phyloP scores from a whole-genome alignment of 1,284 basidiomycete genomes.

The Apiotrichum brassicae region DNA sequence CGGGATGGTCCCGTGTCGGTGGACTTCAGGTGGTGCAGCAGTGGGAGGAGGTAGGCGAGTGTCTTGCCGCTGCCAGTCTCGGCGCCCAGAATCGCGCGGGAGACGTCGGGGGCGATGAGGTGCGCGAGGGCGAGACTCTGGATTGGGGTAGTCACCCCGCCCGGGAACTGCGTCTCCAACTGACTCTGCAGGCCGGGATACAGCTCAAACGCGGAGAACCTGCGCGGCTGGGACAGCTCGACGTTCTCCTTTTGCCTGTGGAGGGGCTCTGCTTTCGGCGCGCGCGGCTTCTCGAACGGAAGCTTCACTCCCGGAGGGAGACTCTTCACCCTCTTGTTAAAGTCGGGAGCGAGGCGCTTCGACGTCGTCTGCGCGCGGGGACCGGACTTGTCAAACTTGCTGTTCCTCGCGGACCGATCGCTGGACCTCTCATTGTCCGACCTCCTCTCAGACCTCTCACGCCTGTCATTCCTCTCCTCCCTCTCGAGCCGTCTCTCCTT shows the following conservation, averaged over 20 bases:
- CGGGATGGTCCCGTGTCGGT: conserved; percentile 24
- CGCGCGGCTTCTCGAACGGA: not conserved
- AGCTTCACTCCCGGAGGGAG: not conserved
- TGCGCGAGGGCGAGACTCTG: conserved; percentile 63
- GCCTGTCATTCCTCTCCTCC: no score
- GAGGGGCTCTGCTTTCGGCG: not conserved
- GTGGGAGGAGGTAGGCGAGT: conserved; percentile 76
- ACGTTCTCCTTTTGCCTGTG: conserved; percentile 9
- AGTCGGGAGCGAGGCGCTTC: not conserved
- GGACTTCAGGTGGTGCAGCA: conserved; percentile 68
- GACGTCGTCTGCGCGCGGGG: not conserved
- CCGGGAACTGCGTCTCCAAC: conserved; percentile 54
- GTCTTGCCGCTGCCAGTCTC: conserved; percentile 88
- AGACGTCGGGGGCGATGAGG: conserved; percentile 47
- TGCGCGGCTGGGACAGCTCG: conserved; percentile 12
- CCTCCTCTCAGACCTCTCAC: no score
- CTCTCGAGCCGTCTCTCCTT: no score
- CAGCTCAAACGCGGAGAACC: conserved; percentile 43
- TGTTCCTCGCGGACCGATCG: no score
- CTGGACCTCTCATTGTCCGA: no score
- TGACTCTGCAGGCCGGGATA: conserved; percentile 57
- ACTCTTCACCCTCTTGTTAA: not conserved
- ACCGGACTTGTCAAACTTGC: no score
- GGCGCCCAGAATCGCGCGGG: conserved; percentile 63
- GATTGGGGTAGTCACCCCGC: conserved; percentile 56